These are phyloP conservation scores for Phaeodactylum tricornutum DNA, from an alignment of 108 stramenopile genomes.

Conservation along the genomic window DNA sequence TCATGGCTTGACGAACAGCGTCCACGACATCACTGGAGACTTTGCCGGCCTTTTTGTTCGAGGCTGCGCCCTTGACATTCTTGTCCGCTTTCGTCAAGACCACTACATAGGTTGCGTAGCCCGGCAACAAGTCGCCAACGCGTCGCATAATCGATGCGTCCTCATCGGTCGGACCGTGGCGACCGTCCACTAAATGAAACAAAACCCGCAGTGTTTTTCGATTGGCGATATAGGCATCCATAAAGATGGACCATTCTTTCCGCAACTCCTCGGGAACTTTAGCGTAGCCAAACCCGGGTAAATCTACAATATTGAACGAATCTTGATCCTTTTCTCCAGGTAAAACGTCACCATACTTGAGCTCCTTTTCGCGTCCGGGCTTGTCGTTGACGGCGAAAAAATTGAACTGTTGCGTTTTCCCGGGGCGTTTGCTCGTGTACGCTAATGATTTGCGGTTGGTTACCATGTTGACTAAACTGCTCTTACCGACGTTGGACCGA, in stretches of 20 bases:
- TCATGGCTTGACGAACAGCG: slow-evolving; percentile 55
- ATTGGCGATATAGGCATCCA: slow-evolving; percentile 61
- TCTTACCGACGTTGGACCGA: slow-evolving; percentile 89
- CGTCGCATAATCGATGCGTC: slow-evolving; percentile 82
- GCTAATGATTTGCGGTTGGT: slow-evolving; percentile 89
- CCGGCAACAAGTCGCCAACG: slow-evolving; percentile 32
- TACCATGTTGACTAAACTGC: slow-evolving; percentile 83
- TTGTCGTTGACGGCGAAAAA: slow-evolving; percentile 91
- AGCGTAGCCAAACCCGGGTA: slow-evolving; percentile 95
- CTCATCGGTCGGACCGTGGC: slow-evolving; percentile 88
- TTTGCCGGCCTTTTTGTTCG: slow-evolving; percentile 57
- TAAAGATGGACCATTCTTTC: slow-evolving; percentile 73
- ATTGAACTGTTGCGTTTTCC: slow-evolving; percentile 95
- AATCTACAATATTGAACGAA: slow-evolving; percentile 86
- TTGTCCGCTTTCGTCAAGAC: slow-evolving; percentile 94
- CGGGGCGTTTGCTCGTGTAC: slow-evolving; percentile 87
- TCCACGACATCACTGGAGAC: slow-evolving; percentile 47
- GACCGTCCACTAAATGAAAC: slow-evolving; percentile 87
- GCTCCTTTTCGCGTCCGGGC: slow-evolving; percentile 68
- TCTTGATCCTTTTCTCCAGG: slow-evolving; percentile 67
- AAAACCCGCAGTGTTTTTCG: slow-evolving; percentile 66
- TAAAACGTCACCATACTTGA: slow-evolving; percentile 74
- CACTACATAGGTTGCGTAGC: slow-evolving; percentile 64
- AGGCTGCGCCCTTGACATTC: slow-evolving; percentile 59
- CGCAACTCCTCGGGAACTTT: slow-evolving; percentile 75